Base-by-base conservation (phyloP, 208 protist genomes). In the Phytomonas sp. region DNA sequence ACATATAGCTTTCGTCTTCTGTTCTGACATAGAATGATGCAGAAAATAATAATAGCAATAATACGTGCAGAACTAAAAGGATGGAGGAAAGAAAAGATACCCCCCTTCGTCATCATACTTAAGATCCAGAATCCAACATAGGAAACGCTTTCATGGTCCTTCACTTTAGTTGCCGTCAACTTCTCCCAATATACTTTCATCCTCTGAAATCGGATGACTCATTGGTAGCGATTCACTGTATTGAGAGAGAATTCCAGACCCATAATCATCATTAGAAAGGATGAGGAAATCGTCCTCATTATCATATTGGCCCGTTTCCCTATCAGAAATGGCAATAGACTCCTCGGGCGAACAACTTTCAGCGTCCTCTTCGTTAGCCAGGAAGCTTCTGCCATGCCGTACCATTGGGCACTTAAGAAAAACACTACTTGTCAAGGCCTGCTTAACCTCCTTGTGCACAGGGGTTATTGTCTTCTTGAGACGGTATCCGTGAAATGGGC, bases 311-410 rank as follows among this genome's bases (percentile, higher is more conserved):
- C 4, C 13, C 40, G 40, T 2, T 46, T 2, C 40, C 2, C 40
- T 8, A 1, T 46, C 40, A 46, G 40, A 8, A 46, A 20, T 1
- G 40, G 40, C 2, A 34, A 34, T 1, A 17, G 40, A 46, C 40
- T 46, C 11, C 11, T 20, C 40, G 11, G 40, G 11, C 13, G 40
- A 46, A 46, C 40, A 46, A 46, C 40, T 17, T 20, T 46, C 40
- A 46, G 40, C 15, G 7, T 71, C 76, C 60, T 80, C 76, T 6
- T 28, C 60, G 26, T 77, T 80, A 23, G 71, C 76, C 32, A 80
- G 74, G 7, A 72, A 23, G 4, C 60, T 3, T 34, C 20, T 13
- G 40, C 65, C 62, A 60, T 69, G 69, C 8, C 13, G 37, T 36
- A 80, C 72, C 36, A 74, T 66, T 8, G 68, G 72, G 0, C 56